Conservation (phyloP, 257 asterid genomes). For the Linaria vulgaris region DNA sequence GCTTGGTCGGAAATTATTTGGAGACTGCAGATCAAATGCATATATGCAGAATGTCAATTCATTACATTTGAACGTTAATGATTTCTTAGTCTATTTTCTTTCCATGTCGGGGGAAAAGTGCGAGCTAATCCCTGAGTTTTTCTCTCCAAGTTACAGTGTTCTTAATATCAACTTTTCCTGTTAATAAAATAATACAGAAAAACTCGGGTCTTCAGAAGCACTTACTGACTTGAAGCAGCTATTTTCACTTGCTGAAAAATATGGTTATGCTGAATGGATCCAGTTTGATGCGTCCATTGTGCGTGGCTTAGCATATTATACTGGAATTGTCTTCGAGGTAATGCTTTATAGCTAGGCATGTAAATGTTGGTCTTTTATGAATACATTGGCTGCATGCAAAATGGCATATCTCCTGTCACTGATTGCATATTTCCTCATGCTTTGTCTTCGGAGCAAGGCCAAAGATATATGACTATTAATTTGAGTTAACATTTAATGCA, state of each 20-base stretch:
- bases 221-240: conserved; percentile 74
- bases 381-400: too few species aligned
- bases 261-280: conserved; percentile 92
- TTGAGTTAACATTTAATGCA: neutral
- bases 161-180: conserved; percentile 14
- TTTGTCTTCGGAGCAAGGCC: too few species aligned
- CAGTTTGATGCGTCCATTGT: conserved; percentile 97
- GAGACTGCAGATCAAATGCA: neutral
- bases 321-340: conserved; percentile 97
- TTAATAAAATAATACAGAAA: conserved; percentile 45
- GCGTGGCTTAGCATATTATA: conserved; percentile 94
- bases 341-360: conserved; percentile 1
- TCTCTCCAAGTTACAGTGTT: neutral
- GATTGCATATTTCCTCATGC: too few species aligned
- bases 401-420: too few species aligned
- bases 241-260: conserved; percentile 82
- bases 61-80: neutral
- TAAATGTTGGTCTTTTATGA: too few species aligned
- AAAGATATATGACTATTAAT: too few species aligned
- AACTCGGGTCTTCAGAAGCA: conserved; percentile 80
- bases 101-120: neutral
- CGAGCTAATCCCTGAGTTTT: conserved; percentile 3
- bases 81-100: conserved; percentile 2
- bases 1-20: neutral
- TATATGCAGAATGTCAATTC: neutral